These are phyloP conservation scores for Talaromyces funiculosus DNA, from an alignment of 2,329 filamentous ascomycete genomes.

Conservation along the genomic window DNA sequence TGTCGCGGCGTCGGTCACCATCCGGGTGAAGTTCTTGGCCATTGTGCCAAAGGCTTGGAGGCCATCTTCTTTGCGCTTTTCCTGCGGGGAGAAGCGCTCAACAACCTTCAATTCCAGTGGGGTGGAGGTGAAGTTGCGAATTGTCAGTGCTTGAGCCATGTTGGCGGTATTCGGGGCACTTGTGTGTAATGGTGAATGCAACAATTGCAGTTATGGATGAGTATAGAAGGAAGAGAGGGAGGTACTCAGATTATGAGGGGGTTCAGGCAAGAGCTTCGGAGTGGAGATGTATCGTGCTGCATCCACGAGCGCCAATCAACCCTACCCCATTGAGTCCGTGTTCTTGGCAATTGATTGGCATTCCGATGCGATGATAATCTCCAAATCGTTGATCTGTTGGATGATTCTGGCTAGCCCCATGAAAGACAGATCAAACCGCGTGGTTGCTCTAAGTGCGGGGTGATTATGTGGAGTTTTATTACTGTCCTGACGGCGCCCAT, in stretches of 20 bases:
- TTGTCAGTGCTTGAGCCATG: conserved; percentile 51
- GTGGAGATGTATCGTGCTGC: conserved; percentile 8
- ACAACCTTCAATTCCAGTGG: conserved; percentile 66
- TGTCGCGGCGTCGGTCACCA: conserved; percentile 39
- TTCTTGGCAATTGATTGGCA: conserved; percentile 3
- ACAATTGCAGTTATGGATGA: background rate
- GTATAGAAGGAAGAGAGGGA: background rate
- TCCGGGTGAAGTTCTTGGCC: conserved; percentile 44
- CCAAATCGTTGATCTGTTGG: background rate
- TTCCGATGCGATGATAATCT: background rate
- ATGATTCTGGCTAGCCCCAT: background rate
- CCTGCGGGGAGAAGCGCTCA: conserved; percentile 63
- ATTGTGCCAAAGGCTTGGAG: conserved; percentile 34
- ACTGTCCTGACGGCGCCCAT: background rate
- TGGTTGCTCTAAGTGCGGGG: background rate
- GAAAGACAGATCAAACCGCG: background rate
- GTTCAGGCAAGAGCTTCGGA: conserved; percentile 1
- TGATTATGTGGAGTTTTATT: background rate
- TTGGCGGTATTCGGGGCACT: background rate
- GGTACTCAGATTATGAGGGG: background rate
- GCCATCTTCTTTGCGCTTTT: conserved; percentile 24
- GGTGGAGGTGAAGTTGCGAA: conserved; percentile 75
- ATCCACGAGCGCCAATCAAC: conserved; percentile 1
- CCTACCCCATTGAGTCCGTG: background rate
- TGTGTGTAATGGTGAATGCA: background rate